These are phyloP conservation scores for Apiospora malaysiana DNA, from an alignment of 2,329 filamentous ascomycete species.

Conservation along the genomic window DNA sequence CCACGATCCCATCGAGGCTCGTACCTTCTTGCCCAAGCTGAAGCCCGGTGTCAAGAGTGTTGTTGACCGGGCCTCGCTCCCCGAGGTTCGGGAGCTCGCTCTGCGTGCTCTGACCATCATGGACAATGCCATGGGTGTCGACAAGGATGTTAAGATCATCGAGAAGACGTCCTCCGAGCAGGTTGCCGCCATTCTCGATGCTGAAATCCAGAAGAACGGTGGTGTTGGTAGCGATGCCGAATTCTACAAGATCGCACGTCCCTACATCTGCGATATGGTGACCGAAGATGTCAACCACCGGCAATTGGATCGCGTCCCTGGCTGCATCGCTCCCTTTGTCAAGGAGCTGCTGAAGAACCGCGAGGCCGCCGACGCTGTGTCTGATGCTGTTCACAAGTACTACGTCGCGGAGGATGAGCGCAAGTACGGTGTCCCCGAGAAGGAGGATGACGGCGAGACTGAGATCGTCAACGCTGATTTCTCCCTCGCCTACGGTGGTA, in stretches of 20 bases:
- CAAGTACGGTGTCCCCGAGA: slow-evolving; percentile 82
- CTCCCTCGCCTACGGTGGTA: slow-evolving; percentile 95
- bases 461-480: slow-evolving; percentile 99
- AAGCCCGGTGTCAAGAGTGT: slow-evolving; percentile 93
- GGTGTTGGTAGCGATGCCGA: slow-evolving; percentile 67
- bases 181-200: slow-evolving; percentile 75
- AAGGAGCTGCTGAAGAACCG: slow-evolving; percentile 69
- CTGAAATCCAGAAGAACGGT: slow-evolving; percentile 73
- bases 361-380: slow-evolving; percentile 67
- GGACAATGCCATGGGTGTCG: slow-evolving; percentile 86
- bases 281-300: slow-evolving; percentile 87
- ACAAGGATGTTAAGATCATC: slow-evolving; percentile 60
- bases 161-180: slow-evolving; percentile 74
- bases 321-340: slow-evolving; percentile 76
- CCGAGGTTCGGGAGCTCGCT: slow-evolving; percentile 91
- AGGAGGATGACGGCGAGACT: slow-evolving; percentile 88
- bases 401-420: slow-evolving; percentile 86
- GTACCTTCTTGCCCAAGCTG: slow-evolving; percentile 93
- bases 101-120: slow-evolving; percentile 84
- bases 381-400: slow-evolving; percentile 74
- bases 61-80: slow-evolving; percentile 84
- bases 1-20: slow-evolving; percentile 91
- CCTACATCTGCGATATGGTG: slow-evolving; percentile 83
- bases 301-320: slow-evolving; percentile 73
- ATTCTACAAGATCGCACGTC: slow-evolving; percentile 69